Percentiles rank a stretch among this genome's conserved stretches.
Evolutionary conservation across 2,329 filamentous ascomycete species (phyloP).

Genomic region (Xylariaceae sp.): DNA sequence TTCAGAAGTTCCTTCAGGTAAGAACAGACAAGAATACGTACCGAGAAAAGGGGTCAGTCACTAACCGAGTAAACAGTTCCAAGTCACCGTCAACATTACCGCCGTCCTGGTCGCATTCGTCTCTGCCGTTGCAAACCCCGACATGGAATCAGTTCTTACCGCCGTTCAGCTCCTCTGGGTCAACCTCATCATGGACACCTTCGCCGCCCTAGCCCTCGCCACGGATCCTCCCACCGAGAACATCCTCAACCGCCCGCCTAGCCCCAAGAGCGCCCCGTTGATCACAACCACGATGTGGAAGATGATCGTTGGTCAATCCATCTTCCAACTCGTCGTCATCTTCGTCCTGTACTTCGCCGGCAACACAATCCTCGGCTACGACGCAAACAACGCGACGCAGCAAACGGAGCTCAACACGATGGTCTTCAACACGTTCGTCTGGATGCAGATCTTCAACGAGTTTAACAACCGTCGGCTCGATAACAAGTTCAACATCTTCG

Average conservation of each 20-base stretch:
- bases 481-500: constrained; percentile 57
- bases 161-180: constrained; percentile 65
- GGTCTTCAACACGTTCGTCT: constrained; percentile 66
- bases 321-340: constrained; percentile 55
- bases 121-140: constrained; percentile 52
- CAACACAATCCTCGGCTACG: constrained; percentile 48
- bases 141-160: constrained; percentile 55
- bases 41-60: neutral
- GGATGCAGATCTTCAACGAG: constrained; percentile 69
- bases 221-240: constrained; percentile 56
- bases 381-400: constrained; percentile 36
- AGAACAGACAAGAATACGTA: constrained; percentile 1
- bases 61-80: constrained; percentile 40
- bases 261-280: constrained; percentile 63
- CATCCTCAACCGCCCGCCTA: constrained; percentile 49
- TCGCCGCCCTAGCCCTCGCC: constrained; percentile 59
- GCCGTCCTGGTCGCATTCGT: constrained; percentile 61
- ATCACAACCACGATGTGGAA: constrained; percentile 68
- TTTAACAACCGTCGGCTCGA: constrained; percentile 61
- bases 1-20: constrained; percentile 62
- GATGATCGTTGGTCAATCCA: constrained; percentile 58
- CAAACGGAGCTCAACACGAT: constrained; percentile 49
- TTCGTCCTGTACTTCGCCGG: constrained; percentile 59
- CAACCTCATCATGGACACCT: constrained; percentile 66
- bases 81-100: constrained; percentile 67